phyloP scores from a whole-genome alignment of 495 filamentous ascomycete species.

The Lophiostoma macrostomum region DNA sequence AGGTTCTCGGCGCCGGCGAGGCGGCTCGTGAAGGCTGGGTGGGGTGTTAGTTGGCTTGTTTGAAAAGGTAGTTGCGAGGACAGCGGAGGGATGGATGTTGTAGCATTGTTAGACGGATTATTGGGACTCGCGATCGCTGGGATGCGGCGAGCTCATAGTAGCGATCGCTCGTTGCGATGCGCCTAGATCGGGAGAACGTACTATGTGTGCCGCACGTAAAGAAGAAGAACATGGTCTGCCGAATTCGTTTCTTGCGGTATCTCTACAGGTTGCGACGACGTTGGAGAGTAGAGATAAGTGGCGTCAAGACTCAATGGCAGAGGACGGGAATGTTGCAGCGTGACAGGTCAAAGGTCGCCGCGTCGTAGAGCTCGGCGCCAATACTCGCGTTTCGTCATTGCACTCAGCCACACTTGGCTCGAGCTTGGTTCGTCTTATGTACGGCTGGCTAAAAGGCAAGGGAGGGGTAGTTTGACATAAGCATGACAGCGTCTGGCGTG shows the following conservation, averaged over 20 bases:
- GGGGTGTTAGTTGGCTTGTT: slow-evolving; percentile 1
- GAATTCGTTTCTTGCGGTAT: no score
- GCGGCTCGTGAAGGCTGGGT: slow-evolving; percentile 39
- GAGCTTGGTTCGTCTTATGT: background rate
- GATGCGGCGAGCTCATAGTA: no score
- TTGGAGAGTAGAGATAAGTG: no score
- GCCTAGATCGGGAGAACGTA: slow-evolving; percentile 16
- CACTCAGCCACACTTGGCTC: slow-evolving; percentile 24
- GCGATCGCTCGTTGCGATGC: background rate
- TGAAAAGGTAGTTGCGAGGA: background rate
- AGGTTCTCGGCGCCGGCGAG: slow-evolving; percentile 43
- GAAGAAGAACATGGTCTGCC: slow-evolving; percentile 43
- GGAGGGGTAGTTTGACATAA: no score
- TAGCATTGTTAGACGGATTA: background rate
- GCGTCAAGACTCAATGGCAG: no score
- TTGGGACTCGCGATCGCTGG: background rate
- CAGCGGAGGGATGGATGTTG: background rate
- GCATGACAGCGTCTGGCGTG: no score
- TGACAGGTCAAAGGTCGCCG: no score
- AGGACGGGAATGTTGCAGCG: no score
- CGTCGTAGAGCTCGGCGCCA: slow-evolving; percentile 1
- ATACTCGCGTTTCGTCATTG: background rate
- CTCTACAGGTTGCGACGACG: no score
- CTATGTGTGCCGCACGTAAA: slow-evolving; percentile 46
- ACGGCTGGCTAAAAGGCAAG: no score